These are phyloP conservation scores for Hymenoscyphus linearis DNA, from an alignment of 2,329 filamentous ascomycete species.

Conservation along the genomic window DNA sequence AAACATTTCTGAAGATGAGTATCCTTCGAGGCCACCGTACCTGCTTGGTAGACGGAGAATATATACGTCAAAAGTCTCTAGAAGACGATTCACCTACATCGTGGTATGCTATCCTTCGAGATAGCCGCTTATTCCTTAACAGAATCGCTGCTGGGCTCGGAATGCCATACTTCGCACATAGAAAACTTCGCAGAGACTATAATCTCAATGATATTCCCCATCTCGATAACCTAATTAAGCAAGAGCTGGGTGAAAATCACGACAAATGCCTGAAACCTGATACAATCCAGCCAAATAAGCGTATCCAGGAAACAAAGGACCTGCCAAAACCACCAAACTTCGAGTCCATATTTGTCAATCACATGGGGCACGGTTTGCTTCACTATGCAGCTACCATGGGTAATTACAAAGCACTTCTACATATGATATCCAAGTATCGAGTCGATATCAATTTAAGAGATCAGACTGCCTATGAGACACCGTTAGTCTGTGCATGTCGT, in stretches of 20 bases:
- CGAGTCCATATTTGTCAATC: not conserved
- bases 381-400: not conserved
- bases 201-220: not conserved
- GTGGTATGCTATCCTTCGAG: not conserved
- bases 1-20: not conserved
- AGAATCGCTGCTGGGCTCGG: not conserved
- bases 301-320: not conserved
- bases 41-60: not conserved
- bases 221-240: not conserved
- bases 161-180: not conserved
- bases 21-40: not conserved
- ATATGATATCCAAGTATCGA: not conserved
- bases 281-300: not conserved
- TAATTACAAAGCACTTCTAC: not conserved
- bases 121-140: not conserved
- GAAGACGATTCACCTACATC: not conserved
- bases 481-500: not conserved
- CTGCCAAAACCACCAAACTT: not conserved
- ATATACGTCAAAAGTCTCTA: not conserved
- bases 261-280: not conserved
- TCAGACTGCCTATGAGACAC: not conserved
- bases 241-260: not conserved
- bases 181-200: not conserved
- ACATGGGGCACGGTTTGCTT: not conserved
- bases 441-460: not conserved